A percentile compares a stretch with the other conserved stretches of the same genome.
Conservation (phyloP, 108 stramenopile genomes). For the Fragilariopsis cylindrus region DNA sequence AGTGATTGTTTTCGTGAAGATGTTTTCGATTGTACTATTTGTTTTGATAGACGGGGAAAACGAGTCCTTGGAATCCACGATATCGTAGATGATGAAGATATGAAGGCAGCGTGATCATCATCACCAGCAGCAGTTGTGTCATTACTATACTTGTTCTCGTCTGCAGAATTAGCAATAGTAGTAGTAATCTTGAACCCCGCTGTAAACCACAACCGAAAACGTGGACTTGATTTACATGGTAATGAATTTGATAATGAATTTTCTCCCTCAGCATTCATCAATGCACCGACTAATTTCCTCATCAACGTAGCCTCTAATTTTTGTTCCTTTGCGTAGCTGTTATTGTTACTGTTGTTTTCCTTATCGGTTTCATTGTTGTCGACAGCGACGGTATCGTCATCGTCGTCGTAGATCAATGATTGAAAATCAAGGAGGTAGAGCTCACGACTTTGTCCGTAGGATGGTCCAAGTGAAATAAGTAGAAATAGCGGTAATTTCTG, state of each 20-base stretch:
- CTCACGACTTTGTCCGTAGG: constrained; percentile 6
- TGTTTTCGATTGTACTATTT: neutral
- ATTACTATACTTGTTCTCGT: neutral
- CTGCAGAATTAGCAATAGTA: neutral
- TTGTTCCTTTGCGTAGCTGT: neutral
- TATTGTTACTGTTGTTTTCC: neutral
- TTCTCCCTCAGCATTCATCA: constrained; percentile 7
- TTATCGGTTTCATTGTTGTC: neutral
- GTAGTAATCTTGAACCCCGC: neutral
- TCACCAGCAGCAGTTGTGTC: neutral
- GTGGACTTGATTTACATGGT: neutral
- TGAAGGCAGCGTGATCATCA: neutral
- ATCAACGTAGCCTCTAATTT: neutral
- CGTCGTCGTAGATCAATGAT: neutral
- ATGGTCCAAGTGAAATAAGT: constrained; percentile 8
- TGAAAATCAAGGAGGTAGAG: constrained; percentile 8
- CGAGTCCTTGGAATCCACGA: constrained; percentile 7
- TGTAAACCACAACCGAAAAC: constrained; percentile 15
- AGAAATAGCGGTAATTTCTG: neutral
- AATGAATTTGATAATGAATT: neutral
- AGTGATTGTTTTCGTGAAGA: constrained; percentile 9
- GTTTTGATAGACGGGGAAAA: neutral
- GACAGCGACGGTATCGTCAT: neutral
- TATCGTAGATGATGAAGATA: neutral
- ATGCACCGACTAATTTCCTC: neutral